Base-by-base conservation (phyloP, 2,329 filamentous ascomycete species). In the Lizonia empirigonia region DNA sequence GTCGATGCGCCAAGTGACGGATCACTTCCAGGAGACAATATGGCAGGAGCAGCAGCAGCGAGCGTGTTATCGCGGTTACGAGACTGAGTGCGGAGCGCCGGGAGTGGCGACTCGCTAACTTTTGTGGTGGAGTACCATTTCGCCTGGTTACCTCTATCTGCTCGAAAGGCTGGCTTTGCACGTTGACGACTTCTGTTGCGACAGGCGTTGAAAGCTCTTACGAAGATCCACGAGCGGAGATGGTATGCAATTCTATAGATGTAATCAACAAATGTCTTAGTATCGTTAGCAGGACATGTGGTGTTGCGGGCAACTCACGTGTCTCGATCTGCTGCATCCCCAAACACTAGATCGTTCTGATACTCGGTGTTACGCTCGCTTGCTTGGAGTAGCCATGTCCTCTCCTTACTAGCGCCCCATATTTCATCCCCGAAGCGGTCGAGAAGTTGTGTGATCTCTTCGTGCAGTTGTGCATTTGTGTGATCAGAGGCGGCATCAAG, bases 211-310 rank as follows among this genome's bases (percentile, higher is more conserved):
- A 53, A 49, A 3, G 50, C 50, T 22, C 45, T 49, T 9, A 30
- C 23, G n/a, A 53, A 19, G 10, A 50, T 53, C 50, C 50, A 53
- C 4, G 50, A 20, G 13, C 50, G 44, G 8, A 53, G 45, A 18
- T 53, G 22, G 22, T 53, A 33, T 4, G 27, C 33, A 24, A 53
- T n/a, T 12, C 48, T 49, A 13, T 12, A 22, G 3, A 27, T 7
- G 5, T 4, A 5, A 22, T 51, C 12, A 51, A 32, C 9, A 19
- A n/a, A 1, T 7, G 3, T 12, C 6, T n/a, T 16, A 3, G 6
- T 12, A 9, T 15, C 26, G 8, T 18, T 7, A 13, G 8, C 3
- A 5, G 16, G 5, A 29, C 12, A 18, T 5, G 12, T 9, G 19
- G 1, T 13, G 9, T 20, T 9, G 32, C 32, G 23, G 13, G 10